Conservation (phyloP, 2,329 filamentous ascomycete species). For the Fusarium nurragi region DNA sequence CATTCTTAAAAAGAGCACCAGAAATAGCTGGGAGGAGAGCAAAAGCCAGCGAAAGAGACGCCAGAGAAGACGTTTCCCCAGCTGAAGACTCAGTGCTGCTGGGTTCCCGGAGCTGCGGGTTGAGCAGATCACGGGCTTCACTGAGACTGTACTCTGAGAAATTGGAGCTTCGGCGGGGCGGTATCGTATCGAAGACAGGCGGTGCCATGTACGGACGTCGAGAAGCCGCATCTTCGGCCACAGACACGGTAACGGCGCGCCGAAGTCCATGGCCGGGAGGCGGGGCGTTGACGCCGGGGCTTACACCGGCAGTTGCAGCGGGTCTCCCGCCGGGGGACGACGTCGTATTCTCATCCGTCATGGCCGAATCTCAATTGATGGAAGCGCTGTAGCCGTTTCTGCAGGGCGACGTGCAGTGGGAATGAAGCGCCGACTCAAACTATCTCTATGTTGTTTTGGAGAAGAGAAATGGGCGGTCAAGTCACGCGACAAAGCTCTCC, state of each 20-base stretch:
- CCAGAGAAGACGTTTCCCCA: slow-evolving; percentile 72
- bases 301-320: slow-evolving; percentile 41
- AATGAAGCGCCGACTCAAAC: slow-evolving; percentile 1
- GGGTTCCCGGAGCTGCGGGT: slow-evolving; percentile 56
- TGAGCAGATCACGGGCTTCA: slow-evolving; percentile 75
- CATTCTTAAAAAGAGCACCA: slow-evolving; percentile 85
- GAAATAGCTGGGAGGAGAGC: slow-evolving; percentile 87
- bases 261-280: slow-evolving; percentile 52
- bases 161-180: slow-evolving; percentile 75
- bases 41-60: slow-evolving; percentile 82
- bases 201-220: slow-evolving; percentile 28
- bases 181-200: slow-evolving; percentile 42
- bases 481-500: slow-evolving; percentile 34
- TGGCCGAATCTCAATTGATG: slow-evolving; percentile 16
- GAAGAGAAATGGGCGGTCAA: neutral
- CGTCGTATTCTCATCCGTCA: slow-evolving; percentile 35
- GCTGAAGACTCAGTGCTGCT: slow-evolving; percentile 48
- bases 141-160: slow-evolving; percentile 79
- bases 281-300: slow-evolving; percentile 38
- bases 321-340: slow-evolving; percentile 35
- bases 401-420: neutral
- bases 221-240: slow-evolving; percentile 27
- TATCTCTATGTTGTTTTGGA: neutral
- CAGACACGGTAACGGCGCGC: slow-evolving; percentile 54
- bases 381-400: neutral